Base-by-base conservation (phyloP, 345 rosid genomes). In the Abelmoschus esculentus region DNA sequence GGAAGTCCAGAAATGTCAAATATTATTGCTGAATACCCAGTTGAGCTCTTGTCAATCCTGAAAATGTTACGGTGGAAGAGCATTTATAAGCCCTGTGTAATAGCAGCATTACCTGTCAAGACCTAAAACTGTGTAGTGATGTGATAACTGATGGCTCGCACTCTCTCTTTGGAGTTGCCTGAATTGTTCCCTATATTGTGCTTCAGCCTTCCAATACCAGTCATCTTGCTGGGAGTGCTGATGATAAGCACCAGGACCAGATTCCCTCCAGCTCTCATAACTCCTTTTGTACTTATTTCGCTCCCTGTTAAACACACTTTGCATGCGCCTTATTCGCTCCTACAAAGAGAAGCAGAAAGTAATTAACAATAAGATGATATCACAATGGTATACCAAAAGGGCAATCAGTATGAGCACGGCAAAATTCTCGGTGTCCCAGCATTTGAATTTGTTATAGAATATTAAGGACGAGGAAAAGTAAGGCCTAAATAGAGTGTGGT, bases 291-390 rank as follows among this genome's bases (percentile, higher is more conserved):
- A 78, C 71, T 91, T 93, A 76, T 81, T 85, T 81, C 96, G 82
- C 80, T 88, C 97, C 71, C 99, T 83, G 79, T 91, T 93, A 74
- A 93, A 93, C 67, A 93, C 99, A 72, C 90, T 89, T 77, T 93
- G 97, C 99, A 91, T 93, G 12, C 96, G 96, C 76, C 89, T 89
- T 73, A 93, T 91, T 64, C 99, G 91, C 80, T 91, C 95, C 98
- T 93, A 77, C 5, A 76, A 80, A 74, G 52, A 66, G 49, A 59
- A 53, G 46, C 46, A 44, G 14, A 63, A 61, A 14, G 54, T 36
- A 10, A 18, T 58, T 55, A 68, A 31, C 34, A 19, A 12, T 36
- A 52, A 19, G 19, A 32, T 19, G 34, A 40, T 31, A 18, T 34
- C 50, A 2, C 17, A 70, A 14, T 57, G 46, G 66, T 18, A 19